Conservation (phyloP, 805 yeast genomes). For the Metschnikowia anglica region DNA sequence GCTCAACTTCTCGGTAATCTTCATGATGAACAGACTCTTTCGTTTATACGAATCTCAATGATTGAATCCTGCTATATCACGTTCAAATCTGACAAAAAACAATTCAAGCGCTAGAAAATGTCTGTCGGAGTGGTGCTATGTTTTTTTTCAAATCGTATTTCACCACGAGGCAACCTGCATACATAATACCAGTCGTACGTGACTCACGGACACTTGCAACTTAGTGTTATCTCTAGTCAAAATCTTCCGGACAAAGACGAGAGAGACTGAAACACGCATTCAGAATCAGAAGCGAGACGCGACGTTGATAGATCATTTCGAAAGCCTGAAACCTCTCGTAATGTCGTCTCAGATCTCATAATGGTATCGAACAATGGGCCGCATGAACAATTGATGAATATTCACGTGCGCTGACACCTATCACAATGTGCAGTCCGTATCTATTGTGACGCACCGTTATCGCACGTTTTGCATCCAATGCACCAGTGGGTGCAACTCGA, state of each 20-base stretch:
- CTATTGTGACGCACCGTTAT: conserved; percentile 6
- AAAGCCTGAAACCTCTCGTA: background rate
- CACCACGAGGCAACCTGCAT: conserved; percentile 9
- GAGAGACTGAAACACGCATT: too few species aligned
- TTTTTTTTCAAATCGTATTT: conserved; percentile 9
- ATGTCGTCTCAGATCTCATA: too few species aligned
- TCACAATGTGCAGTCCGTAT: conserved; percentile 9
- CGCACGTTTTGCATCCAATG: conserved; percentile 1
- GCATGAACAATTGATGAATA: conserved; percentile 10
- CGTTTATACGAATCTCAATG: background rate
- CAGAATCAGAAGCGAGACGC: too few species aligned
- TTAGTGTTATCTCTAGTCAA: background rate
- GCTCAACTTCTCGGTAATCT: conserved; percentile 40
- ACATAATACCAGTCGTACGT: conserved; percentile 2
- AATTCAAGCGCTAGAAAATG: background rate
- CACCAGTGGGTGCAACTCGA: background rate
- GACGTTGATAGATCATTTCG: too few species aligned
- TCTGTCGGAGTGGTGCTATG: background rate
- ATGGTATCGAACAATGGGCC: too few species aligned
- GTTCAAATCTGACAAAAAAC: background rate
- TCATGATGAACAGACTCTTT: conserved; percentile 26
- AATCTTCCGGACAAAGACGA: background rate
- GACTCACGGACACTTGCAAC: conserved; percentile 5
- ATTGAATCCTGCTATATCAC: background rate
- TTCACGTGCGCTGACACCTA: conserved; percentile 16